Evolutionary conservation across 352 stramenopile species (phyloP), one percentile per base, ranked within the genome.

Genomic region (Bremia lactucae): DNA sequence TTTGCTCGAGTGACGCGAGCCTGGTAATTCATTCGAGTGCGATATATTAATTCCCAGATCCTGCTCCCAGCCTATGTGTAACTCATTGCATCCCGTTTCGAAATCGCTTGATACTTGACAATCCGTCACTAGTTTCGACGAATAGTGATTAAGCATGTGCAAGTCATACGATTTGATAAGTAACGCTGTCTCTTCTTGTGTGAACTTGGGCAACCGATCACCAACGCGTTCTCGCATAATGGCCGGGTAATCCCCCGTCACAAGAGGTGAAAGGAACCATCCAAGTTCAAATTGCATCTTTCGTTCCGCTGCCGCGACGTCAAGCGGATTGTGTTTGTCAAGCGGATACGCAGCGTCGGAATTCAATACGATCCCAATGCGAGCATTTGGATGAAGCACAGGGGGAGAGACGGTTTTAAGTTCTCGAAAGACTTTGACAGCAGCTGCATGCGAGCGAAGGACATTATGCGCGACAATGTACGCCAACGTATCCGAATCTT

Each of bases 131-230:
- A 65, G 45, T 42, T 68, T 72, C 16, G 71, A 74, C n/a, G 57
- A 66, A 65, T 98, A 98, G 59, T 97, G 84, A 58, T 98, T 97
- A 5, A 97, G 60, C 39, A 94, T 95, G 44, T 97, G 82, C 36
- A 97, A 86, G 40, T 98, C 94, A 49, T 76, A 78, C 15, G 79
- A 95, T 6, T 69, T 73, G 23, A 68, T 65, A 13, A 98, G 41
- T 23, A 84, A 20, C 20, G 64, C 58, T 19, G 72, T 42, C 44
- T 96, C 68, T 15, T 82, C 61, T 13, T 46, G 13, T 11, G 89
- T 94, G 55, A 97, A 97, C 14, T 34, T 36, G 5, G 91, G 91
- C 23, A 98, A 59, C 7, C 83, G 68, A 22, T 74, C 61, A 6
- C 85, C 81, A 3, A 89, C 72, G 28, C 73, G 64, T 31, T 84